Percentiles rank a stretch among this genome's conserved stretches.
phyloP scores from a whole-genome alignment of 129 eudicot species.

The Flaveria trinervia region DNA sequence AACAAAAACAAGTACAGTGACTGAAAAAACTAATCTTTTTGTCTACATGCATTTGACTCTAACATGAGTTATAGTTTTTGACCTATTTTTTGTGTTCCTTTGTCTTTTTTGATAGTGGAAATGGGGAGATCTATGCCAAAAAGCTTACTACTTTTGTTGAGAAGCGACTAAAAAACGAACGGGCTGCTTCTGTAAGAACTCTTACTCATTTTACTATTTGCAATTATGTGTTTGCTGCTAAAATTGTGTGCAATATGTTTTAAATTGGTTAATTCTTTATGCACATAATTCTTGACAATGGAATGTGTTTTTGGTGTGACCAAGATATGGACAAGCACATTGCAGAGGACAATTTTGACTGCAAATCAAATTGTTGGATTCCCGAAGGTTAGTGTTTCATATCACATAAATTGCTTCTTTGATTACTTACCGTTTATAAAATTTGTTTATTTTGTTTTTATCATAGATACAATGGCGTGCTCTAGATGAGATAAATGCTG shows the following conservation, averaged over 20 bases:
- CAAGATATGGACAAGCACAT: conserved; percentile 99
- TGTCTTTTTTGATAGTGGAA: conserved; percentile 55
- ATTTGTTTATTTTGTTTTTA: conserved; percentile 2
- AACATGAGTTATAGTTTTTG: background rate
- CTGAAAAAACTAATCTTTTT: too few relatives aligned
- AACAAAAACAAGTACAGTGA: too few relatives aligned
- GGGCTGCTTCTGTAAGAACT: conserved; percentile 91
- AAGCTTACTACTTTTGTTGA: conserved; percentile 94
- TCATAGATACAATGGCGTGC: conserved; percentile 98
- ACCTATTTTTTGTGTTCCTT: conserved; percentile 20
- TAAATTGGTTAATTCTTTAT: background rate
- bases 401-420: conserved; percentile 7
- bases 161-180: conserved; percentile 86
- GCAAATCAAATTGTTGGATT: conserved; percentile 86
- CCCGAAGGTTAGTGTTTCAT: conserved; percentile 68
- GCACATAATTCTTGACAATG: conserved; percentile 11
- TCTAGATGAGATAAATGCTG: conserved; percentile 98
- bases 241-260: background rate
- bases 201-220: conserved; percentile 10
- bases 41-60: background rate
- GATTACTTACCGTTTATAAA: background rate
- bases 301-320: conserved; percentile 39
- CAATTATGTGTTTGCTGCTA: background rate
- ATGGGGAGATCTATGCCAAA: conserved; percentile 90
- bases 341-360: conserved; percentile 85